Base-by-base conservation (phyloP, 352 stramenopile species). In the Saprolegnia parasitica region DNA sequence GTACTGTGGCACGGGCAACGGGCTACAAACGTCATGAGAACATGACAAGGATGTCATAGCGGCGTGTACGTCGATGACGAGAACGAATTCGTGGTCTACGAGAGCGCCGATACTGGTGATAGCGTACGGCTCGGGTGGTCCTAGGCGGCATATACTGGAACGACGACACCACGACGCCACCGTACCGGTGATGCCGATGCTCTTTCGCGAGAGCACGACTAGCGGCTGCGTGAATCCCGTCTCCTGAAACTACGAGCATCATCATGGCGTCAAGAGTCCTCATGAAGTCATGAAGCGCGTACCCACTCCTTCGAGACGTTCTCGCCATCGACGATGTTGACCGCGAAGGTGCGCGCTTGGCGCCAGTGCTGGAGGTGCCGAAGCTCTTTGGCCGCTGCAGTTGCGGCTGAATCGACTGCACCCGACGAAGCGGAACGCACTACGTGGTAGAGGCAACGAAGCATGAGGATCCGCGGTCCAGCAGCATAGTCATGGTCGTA, bases 291-390 rank as follows among this genome's bases (percentile, higher is more conserved):
- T 21, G 55, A 37, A 16, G 21, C 50, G 24, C 8, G 20, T 70
- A 70, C 63, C 63, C 63, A 70, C 47, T 60, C 63, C 35, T 62
- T 70, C 15, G 50, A 37, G 23, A 70, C 63, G 63, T 70, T 70
- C 32, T 70, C 46, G 46, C 63, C 63, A 35, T 63, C 61, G 16
- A 70, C 63, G 29, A 70, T 39, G 24, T 49, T 24, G 45, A 50
- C 39, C 10, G 49, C 20, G 58, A 67, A 67, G 18, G 42, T 8
- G 42, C 42, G 42, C 18, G 42, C 42, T n/a, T 49, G 42, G 42
- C 42, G 42, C 42, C 42, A 49, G 13, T 49, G 42, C 42, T 49
- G 42, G 42, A 49, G 42, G 42, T 49, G 42, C 42, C 11, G 42
- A 35, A 35, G 29, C 29, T 35, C 29, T 35, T 35, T 35, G 29